Evolutionary conservation across 768 basidiomycete species (phyloP), one percentile per base, ranked within the genome.

Genomic region (Calocera cornea): DNA sequence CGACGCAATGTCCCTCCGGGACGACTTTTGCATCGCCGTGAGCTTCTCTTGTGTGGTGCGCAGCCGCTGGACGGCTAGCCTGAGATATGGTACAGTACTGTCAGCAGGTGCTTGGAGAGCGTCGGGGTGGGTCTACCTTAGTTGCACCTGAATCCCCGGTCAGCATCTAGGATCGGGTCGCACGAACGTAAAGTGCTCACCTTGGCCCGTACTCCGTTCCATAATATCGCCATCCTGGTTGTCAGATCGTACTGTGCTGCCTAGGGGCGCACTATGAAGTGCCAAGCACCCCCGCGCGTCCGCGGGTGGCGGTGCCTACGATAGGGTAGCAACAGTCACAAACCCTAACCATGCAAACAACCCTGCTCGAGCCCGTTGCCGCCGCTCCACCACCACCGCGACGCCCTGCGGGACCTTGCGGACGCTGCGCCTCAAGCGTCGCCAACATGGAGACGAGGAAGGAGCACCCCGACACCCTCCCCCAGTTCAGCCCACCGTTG

Each of bases 41-140:
- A 89, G 94, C 84, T 98, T 98, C 79, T 94, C 90, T 72, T 94
- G 89, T 11, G 93, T 79, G 22, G 87, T 94, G 67, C 90, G 83
- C 68, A 93, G 80, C 19, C 90, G 85, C 76, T 95, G 91, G 24
- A 93, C 88, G 0, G 90, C 89, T 36, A 95, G 81, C 68, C 90
- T 93, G 69, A 70, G n/a, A n/a, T n/a, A n/a, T n/a, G n/a, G n/a
- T n/a, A n/a, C n/a, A n/a, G n/a, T n/a, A n/a, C n/a, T n/a, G n/a
- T n/a, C n/a, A n/a, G n/a, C n/a, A n/a, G n/a, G n/a, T 27, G 31
- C 24, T 41, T 29, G 17, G 38, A 27, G 31, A 60, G 10, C 33
- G 22, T 3, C 19, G 69, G n/a, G 41, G 29, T n/a, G 47, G 38
- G 44, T 54, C 24, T 67, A 70, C 70, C 69, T 64, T 8, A 70